phyloP scores from a whole-genome alignment of 768 basidiomycete genomes.

The Crucibulum laeve region DNA sequence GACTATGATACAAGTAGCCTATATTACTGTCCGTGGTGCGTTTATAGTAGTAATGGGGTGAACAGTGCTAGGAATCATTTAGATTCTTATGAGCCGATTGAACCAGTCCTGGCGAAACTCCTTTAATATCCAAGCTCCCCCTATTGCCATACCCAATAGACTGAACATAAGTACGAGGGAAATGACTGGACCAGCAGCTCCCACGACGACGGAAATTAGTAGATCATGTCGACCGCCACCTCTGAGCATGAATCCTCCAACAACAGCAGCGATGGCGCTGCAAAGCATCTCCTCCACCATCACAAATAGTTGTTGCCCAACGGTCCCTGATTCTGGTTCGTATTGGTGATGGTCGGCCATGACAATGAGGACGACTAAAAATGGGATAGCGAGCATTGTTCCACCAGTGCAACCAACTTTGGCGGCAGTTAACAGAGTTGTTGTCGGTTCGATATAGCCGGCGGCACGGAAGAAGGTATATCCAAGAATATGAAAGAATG shows the following conservation, averaged over 20 bases:
- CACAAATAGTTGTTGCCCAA: constrained; percentile 3
- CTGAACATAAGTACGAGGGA: constrained; percentile 13
- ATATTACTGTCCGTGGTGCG: too few relatives aligned
- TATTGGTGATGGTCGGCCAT: neutral
- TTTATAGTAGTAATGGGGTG: too few relatives aligned
- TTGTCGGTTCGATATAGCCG: constrained; percentile 5
- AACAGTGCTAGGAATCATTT: too few relatives aligned
- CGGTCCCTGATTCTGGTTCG: neutral
- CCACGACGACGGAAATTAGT: constrained; percentile 9
- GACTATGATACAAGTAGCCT: too few relatives aligned
- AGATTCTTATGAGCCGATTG: too few relatives aligned
- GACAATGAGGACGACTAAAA: constrained; percentile 11
- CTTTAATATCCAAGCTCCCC: constrained; percentile 7
- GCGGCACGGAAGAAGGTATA: constrained; percentile 10
- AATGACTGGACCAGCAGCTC: constrained; percentile 15
- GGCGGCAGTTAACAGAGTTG: constrained; percentile 6
- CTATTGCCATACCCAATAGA: constrained; percentile 8
- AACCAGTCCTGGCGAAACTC: constrained; percentile 5
- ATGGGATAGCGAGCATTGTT: constrained; percentile 15
- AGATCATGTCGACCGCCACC: constrained; percentile 4
- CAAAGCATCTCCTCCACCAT: constrained; percentile 18
- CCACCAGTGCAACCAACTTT: constrained; percentile 21
- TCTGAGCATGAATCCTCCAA: constrained; percentile 11
- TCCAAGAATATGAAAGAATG: constrained; percentile 21
- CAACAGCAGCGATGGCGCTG: constrained; percentile 15